Conservation (phyloP, 1,284 basidiomycete species). For the Cutaneotrichosporon cutaneum region DNA sequence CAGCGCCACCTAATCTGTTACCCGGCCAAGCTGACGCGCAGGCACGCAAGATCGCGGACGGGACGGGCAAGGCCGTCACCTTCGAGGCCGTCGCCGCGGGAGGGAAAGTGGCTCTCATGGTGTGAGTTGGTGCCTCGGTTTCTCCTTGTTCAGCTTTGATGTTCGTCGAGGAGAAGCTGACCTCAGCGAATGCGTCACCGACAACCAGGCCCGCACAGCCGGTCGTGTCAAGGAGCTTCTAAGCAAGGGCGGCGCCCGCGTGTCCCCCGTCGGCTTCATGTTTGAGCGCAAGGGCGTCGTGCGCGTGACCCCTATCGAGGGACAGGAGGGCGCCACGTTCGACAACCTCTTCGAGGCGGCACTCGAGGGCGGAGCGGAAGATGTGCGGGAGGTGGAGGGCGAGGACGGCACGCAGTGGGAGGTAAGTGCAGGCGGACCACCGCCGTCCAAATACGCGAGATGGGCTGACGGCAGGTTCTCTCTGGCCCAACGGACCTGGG, state of each 20-base stretch:
- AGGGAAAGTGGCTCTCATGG: slow-evolving; percentile 68
- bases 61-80: slow-evolving; percentile 48
- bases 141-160: not conserved
- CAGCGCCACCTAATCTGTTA: too few species aligned
- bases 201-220: slow-evolving; percentile 70
- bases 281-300: slow-evolving; percentile 70
- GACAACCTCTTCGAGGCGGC: slow-evolving; percentile 52
- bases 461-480: slow-evolving; percentile 32
- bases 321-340: slow-evolving; percentile 26
- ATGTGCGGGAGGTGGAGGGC: slow-evolving; percentile 51
- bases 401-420: slow-evolving; percentile 36
- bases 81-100: slow-evolving; percentile 70
- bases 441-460: too few species aligned
- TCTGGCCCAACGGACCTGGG: slow-evolving; percentile 38
- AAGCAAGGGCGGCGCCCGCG: slow-evolving; percentile 63
- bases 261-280: slow-evolving; percentile 72
- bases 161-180: not conserved
- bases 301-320: slow-evolving; percentile 56
- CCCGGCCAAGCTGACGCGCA: slow-evolving; percentile 17
- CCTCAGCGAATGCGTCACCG: slow-evolving; percentile 70
- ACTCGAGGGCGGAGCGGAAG: slow-evolving; percentile 54
- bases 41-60: slow-evolving; percentile 38
- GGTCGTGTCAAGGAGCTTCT: slow-evolving; percentile 65
- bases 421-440: slow-evolving; percentile 26
- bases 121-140: slow-evolving; percentile 58